Base-by-base conservation (phyloP, 805 yeast genomes). In the Sugiyamaella floridensis region DNA sequence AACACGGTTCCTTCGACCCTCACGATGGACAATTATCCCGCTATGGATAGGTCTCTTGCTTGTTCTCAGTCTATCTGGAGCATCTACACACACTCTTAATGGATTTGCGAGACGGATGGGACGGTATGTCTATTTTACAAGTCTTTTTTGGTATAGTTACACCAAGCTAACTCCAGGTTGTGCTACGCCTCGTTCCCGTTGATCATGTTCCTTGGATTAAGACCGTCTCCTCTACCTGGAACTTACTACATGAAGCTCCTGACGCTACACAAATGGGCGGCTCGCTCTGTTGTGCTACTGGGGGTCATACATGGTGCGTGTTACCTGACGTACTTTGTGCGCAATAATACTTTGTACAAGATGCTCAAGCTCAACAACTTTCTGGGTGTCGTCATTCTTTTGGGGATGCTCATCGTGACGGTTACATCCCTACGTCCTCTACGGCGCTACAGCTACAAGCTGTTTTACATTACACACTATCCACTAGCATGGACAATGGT, bases 261-360 rank as follows among this genome's bases (percentile, higher is more conserved):
- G 8, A 90, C 93, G 0, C 73, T 89, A 34, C 98, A 92, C 71
- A 90, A 89, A 67, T 92, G 97, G 96, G 71, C 92, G 6, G 83
- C 96, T 2, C 73, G 98, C 51, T 70, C 86, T 2, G 80, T 87
- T 11, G 85, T 89, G 0, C 22, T 86, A 6, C 83, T 85, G 62
- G 77, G 89, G 1, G 56, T 78, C 0, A 49, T 80, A 9, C 98
- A 92, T 65, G 80, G 89, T 0, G 54, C 76, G 0, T 52, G 76
- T 7, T 74, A 76, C 46, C 71, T 72, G 53, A 47, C 85, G 85
- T 78, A 76, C 49, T 85, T 79, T 63, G 60, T 72, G 12, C 58
- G 62, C 11, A 64, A 71, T 7, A 65, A 72, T 10, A 72, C 79
- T 0, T 65, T 81, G 67, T 28, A 29, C 41, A 87, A 86, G 63